phyloP scores from a whole-genome alignment of 2,329 filamentous ascomycete genomes.

The Onygenales sp. region DNA sequence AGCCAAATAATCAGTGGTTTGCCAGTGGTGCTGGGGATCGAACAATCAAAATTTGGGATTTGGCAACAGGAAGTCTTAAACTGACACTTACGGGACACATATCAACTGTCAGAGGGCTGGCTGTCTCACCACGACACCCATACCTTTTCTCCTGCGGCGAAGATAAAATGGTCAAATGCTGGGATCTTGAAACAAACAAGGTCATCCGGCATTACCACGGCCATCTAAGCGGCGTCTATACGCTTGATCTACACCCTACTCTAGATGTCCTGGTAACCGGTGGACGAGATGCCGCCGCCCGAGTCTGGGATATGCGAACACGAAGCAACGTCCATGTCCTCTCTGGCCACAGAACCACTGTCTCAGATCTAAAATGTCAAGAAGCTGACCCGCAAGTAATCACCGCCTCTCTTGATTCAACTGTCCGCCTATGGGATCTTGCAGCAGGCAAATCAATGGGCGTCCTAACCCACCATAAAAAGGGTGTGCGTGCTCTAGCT shows the following conservation, averaged over 20 bases:
- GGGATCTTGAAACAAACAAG: constrained; percentile 99
- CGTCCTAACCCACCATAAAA: constrained; percentile 96
- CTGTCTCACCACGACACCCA: constrained; percentile 84
- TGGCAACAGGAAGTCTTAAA: constrained; percentile 74
- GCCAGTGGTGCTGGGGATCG: constrained; percentile 89
- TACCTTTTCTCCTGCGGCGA: constrained; percentile 97
- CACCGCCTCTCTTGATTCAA: constrained; percentile 82
- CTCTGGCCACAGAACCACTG: constrained; percentile 79
- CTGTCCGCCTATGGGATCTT: constrained; percentile 87
- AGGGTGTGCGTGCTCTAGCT: constrained; percentile 78
- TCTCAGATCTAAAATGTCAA: constrained; percentile 83
- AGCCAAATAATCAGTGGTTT: constrained; percentile 97
- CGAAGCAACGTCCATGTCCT: constrained; percentile 92
- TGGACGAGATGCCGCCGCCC: constrained; percentile 83
- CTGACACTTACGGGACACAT: constrained; percentile 91
- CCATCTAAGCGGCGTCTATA: constrained; percentile 92
- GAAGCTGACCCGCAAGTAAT: constrained; percentile 96
- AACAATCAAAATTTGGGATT: constrained; percentile 98
- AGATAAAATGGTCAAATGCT: constrained; percentile 99
- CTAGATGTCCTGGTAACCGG: constrained; percentile 92
- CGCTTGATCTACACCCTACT: constrained; percentile 83
- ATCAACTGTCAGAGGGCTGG: constrained; percentile 82
- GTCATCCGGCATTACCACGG: constrained; percentile 97
- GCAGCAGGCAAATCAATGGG: constrained; percentile 95
- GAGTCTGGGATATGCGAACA: constrained; percentile 98